Conservation (phyloP, 768 basidiomycete genomes). For the Lactifluus echinatus region DNA sequence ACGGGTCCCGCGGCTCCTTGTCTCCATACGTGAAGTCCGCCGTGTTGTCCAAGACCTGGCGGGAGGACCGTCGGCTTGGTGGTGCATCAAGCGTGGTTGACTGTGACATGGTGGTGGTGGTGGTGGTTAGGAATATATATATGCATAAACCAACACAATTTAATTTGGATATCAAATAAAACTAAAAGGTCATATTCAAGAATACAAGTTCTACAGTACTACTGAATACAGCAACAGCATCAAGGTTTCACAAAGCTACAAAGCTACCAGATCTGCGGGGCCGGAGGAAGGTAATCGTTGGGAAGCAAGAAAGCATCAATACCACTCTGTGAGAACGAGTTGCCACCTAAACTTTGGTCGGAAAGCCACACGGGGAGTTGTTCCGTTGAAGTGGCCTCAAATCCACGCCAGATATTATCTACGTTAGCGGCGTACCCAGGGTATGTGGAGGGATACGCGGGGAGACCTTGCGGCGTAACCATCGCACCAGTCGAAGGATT, state of each 20-base stretch:
- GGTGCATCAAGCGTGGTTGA: too few species aligned
- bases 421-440: constrained; percentile 29
- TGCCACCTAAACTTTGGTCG: constrained; percentile 72
- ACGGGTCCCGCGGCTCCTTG: not conserved
- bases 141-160: too few species aligned
- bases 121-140: too few species aligned
- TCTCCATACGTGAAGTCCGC: constrained; percentile 3
- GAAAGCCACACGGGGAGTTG: constrained; percentile 82
- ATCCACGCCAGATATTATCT: constrained; percentile 69
- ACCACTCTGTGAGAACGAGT: constrained; percentile 67
- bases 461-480: constrained; percentile 11
- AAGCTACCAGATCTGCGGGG: constrained; percentile 64
- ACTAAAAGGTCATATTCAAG: constrained; percentile 7
- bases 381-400: constrained; percentile 62
- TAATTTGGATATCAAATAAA: not conserved
- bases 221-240: constrained; percentile 8
- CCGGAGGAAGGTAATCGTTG: constrained; percentile 58
- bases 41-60: not conserved
- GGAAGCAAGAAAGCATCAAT: constrained; percentile 83
- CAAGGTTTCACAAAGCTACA: constrained; percentile 29
- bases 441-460: constrained; percentile 17
- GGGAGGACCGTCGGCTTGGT: not conserved
- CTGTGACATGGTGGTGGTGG: constrained; percentile 10
- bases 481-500: constrained; percentile 10
- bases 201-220: constrained; percentile 11